Evolutionary conservation across 352 stramenopile genomes (phyloP), one percentile per base, ranked within the genome.

Genomic region (Phytophthora cactorum): DNA sequence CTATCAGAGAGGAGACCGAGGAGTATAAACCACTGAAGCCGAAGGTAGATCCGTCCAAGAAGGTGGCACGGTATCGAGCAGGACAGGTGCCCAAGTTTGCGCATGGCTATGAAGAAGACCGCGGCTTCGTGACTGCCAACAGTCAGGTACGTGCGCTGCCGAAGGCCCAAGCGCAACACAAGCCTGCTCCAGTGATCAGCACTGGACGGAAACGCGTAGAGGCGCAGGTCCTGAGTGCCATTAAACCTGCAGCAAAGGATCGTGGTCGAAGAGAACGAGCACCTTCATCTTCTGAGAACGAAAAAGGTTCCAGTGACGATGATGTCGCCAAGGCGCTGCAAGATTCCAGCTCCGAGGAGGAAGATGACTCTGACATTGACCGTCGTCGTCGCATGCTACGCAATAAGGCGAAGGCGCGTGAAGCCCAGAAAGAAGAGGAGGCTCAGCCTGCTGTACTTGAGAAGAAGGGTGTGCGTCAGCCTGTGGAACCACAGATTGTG

Each of bases 61-160:
- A 95, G 66, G 84, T 96, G 46, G 59, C 76, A n/a, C 86, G 89
- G 15, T 95, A 96, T 57, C 86, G 89, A 41, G 87, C 89, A 28
- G 89, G 89, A 7, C 84, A 95, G 46, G 87, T 95, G 7, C 89
- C 89, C 29, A 77, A 85, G 22, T 95, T 92, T 52, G 87, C 87
- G 0, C 59, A 79, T 0, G 86, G 84, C 0, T 92, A 91, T 59
- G 85, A 95, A 51, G 87, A 93, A 5, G 85, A 95, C 39, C 72
- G 84, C 9, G 85, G 86, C 2, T 95, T 95, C 32, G 84, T 95
- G 49, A 92, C 84, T 6, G 75, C 83, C 31, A 81, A 74, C 65
- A 88, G 85, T 38, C 69, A 88, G 56, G 86, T 95, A 64, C 86
- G 84, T 43, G 12, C 47, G 52, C 14, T 73, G 51, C 28, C 51